Evolutionary conservation across 768 basidiomycete genomes (phyloP), one percentile per base, ranked within the genome.

Genomic region (Strobilomyces dryophilus): DNA sequence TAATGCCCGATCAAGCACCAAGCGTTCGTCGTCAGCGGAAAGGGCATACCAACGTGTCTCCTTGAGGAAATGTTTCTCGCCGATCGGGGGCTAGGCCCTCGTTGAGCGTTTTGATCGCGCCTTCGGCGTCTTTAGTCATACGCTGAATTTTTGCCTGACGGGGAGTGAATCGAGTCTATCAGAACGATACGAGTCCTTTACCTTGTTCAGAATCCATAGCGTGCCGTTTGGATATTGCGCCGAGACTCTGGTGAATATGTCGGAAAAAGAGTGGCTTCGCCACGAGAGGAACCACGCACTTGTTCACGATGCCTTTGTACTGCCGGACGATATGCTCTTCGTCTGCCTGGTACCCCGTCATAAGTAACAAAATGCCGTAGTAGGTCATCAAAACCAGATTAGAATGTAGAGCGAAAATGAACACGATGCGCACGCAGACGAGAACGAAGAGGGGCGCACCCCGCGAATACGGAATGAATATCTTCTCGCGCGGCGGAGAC

Each of bases 371-470:
- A 47, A 84, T 77, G 26, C 89, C 85, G 49, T 87, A 74, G 62
- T 90, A 91, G 4, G 87, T 86, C 87, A 92, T 91, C 8, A 92
- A 68, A 0, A 87, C 79, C n/a, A 92, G 71, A 14, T 86, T 87
- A 51, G 17, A 39, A 21, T 44, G 9, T 44, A 36, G 21, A n/a
- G 10, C n/a, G 27, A 27, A 61, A 44, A 44, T 31, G 24, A 47
- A 42, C 34, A 36, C 9, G 20, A 52, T n/a, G n/a, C n/a, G n/a
- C 26, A 10, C 24, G 3, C 29, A 11, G 20, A 32, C 5, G 27
- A 51, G 45, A 26, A n/a, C 1, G 20, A 12, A 48, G 36, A 32
- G 21, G 42, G 39, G 69, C 81, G 34, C 54, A 87, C 86, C 88
- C 86, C 21, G 89, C 77, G 63, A 91, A 91, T 11, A 87, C 81